Evolutionary conservation across 1,139 yeast species (phyloP), one percentile per base, ranked within the genome.

Genomic region (Taphrina pruni): DNA sequence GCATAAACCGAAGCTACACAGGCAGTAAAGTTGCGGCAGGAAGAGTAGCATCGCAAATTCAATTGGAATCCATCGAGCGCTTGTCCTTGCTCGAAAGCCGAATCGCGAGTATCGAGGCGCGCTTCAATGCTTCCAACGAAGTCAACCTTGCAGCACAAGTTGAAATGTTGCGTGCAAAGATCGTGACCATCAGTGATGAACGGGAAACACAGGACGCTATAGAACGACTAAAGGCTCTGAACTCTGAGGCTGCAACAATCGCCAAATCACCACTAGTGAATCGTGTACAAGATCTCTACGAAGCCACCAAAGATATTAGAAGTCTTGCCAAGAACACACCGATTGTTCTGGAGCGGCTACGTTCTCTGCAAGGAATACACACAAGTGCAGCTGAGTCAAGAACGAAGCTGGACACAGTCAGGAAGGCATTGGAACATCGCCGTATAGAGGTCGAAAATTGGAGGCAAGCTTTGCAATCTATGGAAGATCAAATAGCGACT

Each of bases 351-450:
- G 54, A 58, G 7, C 51, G 62, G 21, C 26, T 58, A 39, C 43
- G 54, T 11, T 45, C 41, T 11, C 26, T 58, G 32, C 62, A 46
- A 26, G 35, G 45, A 8, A 21, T 58, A 26, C 62, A 58, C 62
- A 54, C 43, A 39, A n/a, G 32, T 26, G 62, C 62, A n/a, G 62
- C 62, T 6, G 62, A 58, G 26, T 43, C 54, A 8, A 21, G 21
- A 41, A 32, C 11, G n/a, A 21, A n/a, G 39, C 20, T 58, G 9
- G 41, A 58, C n/a, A n/a, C 41, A 26, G 45, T 46, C 2, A 17
- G 21, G 12, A 8, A 38, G n/a, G 54, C 11, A 11, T 8, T 58
- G 21, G 7, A 9, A 9, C 17, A 26, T 6, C 51, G 62, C 32
- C 17, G 38, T 14, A n/a, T 8, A 9, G 62, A 58, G 54, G 45